These are phyloP conservation scores for Trifolium subterraneum DNA, from an alignment of 306 rosid species.

Conservation along the genomic window DNA sequence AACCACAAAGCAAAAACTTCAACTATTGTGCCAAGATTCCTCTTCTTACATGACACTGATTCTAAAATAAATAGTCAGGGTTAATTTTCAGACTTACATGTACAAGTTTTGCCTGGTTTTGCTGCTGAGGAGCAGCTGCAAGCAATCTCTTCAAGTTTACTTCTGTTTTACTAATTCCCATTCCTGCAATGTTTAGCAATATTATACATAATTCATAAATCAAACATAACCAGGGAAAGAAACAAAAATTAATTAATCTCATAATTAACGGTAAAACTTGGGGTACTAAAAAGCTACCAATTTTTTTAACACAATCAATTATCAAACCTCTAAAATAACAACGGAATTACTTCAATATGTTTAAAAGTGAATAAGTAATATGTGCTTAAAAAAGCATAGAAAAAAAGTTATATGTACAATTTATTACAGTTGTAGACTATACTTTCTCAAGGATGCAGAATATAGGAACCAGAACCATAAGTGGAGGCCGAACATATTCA, in stretches of 20 bases:
- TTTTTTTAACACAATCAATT: neutral
- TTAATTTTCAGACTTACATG: slow-evolving; percentile 63
- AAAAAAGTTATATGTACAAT: neutral
- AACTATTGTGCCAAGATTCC: slow-evolving; percentile 5
- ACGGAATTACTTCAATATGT: neutral
- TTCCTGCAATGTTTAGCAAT: slow-evolving; percentile 46
- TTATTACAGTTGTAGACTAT: neutral
- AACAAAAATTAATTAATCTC: slow-evolving; percentile 14
- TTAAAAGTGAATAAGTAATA: neutral
- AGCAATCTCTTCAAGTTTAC: slow-evolving; percentile 88
- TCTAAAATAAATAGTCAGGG: slow-evolving; percentile 1
- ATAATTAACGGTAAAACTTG: neutral
- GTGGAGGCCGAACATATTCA: neutral
- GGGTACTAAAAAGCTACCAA: neutral
- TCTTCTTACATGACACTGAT: slow-evolving; percentile 12
- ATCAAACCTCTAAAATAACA: neutral
- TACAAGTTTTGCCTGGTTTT: slow-evolving; percentile 80
- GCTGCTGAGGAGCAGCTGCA: slow-evolving; percentile 85
- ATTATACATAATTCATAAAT: slow-evolving; percentile 4
- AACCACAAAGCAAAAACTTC: neutral
- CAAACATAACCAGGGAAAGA: slow-evolving; percentile 12
- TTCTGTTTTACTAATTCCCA: slow-evolving; percentile 85
- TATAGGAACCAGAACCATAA: neutral
- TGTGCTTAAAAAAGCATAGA: neutral
- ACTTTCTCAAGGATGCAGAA: neutral